Conservation (phyloP, 106 monocot genomes). For the Alisma plantagoaquatica region DNA sequence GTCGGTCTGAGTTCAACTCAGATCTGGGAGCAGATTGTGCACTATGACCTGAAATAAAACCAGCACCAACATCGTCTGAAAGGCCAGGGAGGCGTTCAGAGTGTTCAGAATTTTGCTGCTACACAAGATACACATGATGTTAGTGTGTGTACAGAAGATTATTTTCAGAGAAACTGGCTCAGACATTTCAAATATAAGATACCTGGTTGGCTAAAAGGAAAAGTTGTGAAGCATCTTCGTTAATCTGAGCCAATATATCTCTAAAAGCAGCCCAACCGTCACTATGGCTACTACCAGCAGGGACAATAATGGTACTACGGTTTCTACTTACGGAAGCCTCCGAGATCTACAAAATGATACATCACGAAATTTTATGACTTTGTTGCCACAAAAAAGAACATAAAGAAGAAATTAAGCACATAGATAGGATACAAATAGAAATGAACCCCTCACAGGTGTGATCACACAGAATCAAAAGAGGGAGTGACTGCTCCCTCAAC, state of each 20-base stretch:
- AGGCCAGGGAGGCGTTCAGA: constrained; percentile 50
- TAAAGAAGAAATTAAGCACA: too few relatives aligned
- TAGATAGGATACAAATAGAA: too few relatives aligned
- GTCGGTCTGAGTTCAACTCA: constrained; percentile 45
- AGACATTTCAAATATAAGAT: too few relatives aligned
- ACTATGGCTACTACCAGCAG: constrained; percentile 61
- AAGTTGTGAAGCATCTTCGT: too few relatives aligned
- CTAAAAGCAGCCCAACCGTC: constrained; percentile 77
- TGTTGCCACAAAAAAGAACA: too few relatives aligned
- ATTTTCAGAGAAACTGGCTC: too few relatives aligned
- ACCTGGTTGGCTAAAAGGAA: constrained; percentile 47
- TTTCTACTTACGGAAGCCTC: constrained; percentile 76
- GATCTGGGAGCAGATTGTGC: constrained; percentile 31
- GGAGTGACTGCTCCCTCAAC: too few relatives aligned
- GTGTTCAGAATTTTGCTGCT: constrained; percentile 44
- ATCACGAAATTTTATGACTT: too few relatives aligned
- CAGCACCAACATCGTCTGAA: too few relatives aligned
- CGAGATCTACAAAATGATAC: constrained; percentile 53
- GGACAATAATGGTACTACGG: constrained; percentile 74
- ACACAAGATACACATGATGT: background rate
- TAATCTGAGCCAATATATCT: constrained; percentile 59
- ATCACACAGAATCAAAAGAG: too few relatives aligned
- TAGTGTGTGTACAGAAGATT: too few relatives aligned
- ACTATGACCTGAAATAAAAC: constrained; percentile 48
- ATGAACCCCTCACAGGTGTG: too few relatives aligned